Evolutionary conservation across 2,329 filamentous ascomycete genomes (phyloP).

Genomic region (Exophiala sp.): DNA sequence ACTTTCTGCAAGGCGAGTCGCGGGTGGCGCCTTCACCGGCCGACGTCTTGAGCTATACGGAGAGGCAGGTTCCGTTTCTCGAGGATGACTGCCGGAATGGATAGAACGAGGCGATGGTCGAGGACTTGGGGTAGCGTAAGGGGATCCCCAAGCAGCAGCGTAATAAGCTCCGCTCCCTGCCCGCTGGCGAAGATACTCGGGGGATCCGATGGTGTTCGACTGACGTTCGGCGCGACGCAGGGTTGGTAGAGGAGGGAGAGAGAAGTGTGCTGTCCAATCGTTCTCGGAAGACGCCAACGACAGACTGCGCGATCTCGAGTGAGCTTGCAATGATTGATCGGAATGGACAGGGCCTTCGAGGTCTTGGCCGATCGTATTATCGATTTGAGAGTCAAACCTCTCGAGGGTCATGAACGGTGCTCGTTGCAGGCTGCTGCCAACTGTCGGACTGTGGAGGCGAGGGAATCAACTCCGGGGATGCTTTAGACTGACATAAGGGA

Average conservation of each 20-base stretch:
- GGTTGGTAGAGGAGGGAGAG: constrained; percentile 27
- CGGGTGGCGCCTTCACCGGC: background rate
- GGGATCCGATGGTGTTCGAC: constrained; percentile 14
- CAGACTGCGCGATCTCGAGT: constrained; percentile 16
- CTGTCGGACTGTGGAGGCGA: constrained; percentile 3
- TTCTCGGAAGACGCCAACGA: constrained; percentile 24
- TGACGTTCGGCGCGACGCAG: constrained; percentile 22
- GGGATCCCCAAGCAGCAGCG: constrained; percentile 87
- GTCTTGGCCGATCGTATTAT: constrained; percentile 8
- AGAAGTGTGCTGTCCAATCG: constrained; percentile 27
- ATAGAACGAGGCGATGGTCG: constrained; percentile 37
- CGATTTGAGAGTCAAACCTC: constrained; percentile 15
- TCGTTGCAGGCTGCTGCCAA: constrained; percentile 8
- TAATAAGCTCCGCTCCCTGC: constrained; percentile 51
- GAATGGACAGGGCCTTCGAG: background rate
- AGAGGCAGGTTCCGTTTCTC: constrained; percentile 38
- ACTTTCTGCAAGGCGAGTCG: constrained; percentile 3
- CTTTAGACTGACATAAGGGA: constrained; percentile 9
- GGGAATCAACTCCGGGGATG: constrained; percentile 5
- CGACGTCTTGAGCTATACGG: background rate
- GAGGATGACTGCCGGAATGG: constrained; percentile 37
- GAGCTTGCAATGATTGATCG: background rate
- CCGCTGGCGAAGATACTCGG: constrained; percentile 32
- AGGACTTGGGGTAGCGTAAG: constrained; percentile 63
- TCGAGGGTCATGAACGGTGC: constrained; percentile 28